phyloP scores from a whole-genome alignment of 2,329 filamentous ascomycete genomes.

The Beauveria australis region DNA sequence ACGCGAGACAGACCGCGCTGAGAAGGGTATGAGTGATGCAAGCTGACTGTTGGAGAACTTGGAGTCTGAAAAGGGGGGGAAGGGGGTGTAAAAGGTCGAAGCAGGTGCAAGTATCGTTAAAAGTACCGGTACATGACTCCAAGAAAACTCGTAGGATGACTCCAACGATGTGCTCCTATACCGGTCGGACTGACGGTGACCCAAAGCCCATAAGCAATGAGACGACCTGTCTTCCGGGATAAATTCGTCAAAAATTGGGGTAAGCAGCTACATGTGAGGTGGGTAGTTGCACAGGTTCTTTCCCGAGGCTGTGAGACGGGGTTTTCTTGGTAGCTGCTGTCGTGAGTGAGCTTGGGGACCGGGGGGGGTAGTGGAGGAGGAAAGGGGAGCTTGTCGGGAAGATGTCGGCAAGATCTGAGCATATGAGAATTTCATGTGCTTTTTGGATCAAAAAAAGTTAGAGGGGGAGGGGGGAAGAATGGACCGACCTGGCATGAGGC shows the following conservation, averaged over 20 bases:
- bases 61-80: neutral
- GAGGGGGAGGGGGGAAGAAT: neutral
- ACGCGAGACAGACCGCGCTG: constrained; percentile 2
- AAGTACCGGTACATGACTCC: neutral
- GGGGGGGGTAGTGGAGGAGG: neutral
- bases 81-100: neutral
- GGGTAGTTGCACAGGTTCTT: neutral
- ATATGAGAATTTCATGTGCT: neutral
- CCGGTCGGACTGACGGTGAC: neutral
- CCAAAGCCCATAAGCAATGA: neutral
- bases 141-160: neutral
- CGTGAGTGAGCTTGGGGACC: neutral
- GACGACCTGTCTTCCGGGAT: neutral
- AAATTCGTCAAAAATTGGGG: constrained; percentile 7
- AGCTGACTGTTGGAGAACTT: neutral
- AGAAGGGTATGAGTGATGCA: neutral
- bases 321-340: neutral
- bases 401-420: neutral
- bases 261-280: neutral
- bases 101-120: neutral
- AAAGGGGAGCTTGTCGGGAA: neutral
- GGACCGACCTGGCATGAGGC: neutral
- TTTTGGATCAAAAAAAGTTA: neutral
- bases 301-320: neutral
- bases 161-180: neutral